phyloP scores from a whole-genome alignment of 1,284 basidiomycete species.

The Omphalotus olearius region DNA sequence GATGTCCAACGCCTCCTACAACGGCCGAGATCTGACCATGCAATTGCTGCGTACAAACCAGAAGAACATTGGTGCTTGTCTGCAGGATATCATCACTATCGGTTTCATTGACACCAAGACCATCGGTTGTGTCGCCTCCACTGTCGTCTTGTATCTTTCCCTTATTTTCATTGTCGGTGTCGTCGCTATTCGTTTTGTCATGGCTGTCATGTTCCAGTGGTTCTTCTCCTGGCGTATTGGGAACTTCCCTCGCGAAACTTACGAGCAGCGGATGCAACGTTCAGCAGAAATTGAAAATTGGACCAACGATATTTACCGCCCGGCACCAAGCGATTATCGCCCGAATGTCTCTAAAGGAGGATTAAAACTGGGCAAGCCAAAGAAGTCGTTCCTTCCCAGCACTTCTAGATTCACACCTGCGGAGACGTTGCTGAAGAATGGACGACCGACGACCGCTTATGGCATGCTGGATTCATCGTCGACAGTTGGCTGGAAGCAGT shows the following conservation, averaged over 20 bases:
- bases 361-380: conserved; percentile 43
- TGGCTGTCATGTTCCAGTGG: conserved; percentile 98
- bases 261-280: conserved; percentile 91
- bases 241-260: conserved; percentile 91
- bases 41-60: conserved; percentile 66
- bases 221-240: conserved; percentile 95
- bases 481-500: conserved; percentile 51
- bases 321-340: conserved; percentile 88
- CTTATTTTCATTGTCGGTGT: conserved; percentile 98
- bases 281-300: conserved; percentile 93
- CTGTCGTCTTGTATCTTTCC: conserved; percentile 92
- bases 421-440: conserved; percentile 62
- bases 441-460: conserved; percentile 72
- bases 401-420: conserved; percentile 86
- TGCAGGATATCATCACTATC: conserved; percentile 82
- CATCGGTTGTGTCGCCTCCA: conserved; percentile 94
- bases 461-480: conserved; percentile 62
- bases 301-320: conserved; percentile 94
- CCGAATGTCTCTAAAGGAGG: conserved; percentile 83
- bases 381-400: conserved; percentile 76
- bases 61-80: conserved; percentile 70
- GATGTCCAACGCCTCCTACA: conserved; percentile 67
- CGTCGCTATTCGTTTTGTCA: conserved; percentile 90
- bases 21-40: conserved; percentile 85
- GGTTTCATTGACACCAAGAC: conserved; percentile 94